phyloP scores from a whole-genome alignment of 2,329 filamentous ascomycete genomes.

The Diaporthe vexans region DNA sequence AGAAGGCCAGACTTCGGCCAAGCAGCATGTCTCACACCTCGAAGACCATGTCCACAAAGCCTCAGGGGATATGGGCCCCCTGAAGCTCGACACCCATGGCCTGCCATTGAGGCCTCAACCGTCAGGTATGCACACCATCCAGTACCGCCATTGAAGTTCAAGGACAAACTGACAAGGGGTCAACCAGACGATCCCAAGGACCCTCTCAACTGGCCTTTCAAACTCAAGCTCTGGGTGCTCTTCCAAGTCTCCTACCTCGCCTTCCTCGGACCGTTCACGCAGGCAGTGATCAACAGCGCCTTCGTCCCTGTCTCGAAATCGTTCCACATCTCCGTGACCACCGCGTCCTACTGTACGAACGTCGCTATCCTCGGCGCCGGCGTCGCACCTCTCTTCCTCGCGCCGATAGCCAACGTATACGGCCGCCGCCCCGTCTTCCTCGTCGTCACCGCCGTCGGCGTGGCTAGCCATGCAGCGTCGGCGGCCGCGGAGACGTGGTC shows the following conservation, averaged over 20 bases:
- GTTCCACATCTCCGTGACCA: neutral
- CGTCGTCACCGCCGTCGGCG: neutral
- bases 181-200: neutral
- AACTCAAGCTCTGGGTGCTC: constrained; percentile 20
- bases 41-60: neutral
- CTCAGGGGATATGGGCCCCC: neutral
- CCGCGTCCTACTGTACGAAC: constrained; percentile 12
- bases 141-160: neutral
- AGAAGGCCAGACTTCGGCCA: neutral
- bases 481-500: neutral
- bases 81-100: constrained; percentile 1
- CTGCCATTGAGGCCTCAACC: constrained; percentile 14
- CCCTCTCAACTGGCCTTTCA: constrained; percentile 13
- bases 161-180: neutral
- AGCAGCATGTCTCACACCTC: neutral
- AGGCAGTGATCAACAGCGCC: constrained; percentile 10
- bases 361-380: constrained; percentile 21
- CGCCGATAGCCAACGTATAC: constrained; percentile 20
- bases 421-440: constrained; percentile 22
- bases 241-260: constrained; percentile 19
- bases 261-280: neutral
- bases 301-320: constrained; percentile 11
- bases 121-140: neutral
- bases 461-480: neutral
- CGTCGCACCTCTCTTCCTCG: constrained; percentile 5